Evolutionary conservation across 1,139 yeast species (phyloP).

Genomic region (Suhomyces bribrorum): DNA sequence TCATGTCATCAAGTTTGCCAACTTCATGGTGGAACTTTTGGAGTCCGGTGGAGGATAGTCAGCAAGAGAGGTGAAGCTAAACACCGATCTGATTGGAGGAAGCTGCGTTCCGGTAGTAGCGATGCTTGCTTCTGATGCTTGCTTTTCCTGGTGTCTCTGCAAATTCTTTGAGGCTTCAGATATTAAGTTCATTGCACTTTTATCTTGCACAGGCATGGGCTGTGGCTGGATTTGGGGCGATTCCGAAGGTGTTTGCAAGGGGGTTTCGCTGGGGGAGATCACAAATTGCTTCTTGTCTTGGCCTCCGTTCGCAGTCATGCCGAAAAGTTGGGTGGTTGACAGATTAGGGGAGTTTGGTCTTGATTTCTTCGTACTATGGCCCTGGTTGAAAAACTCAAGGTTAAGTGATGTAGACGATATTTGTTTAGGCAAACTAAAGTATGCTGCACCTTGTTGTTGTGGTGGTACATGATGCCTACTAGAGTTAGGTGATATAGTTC

Average conservation of each 20-base stretch:
- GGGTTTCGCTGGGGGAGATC: conserved; percentile 41
- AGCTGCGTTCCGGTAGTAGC: conserved; percentile 45
- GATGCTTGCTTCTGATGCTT: conserved; percentile 24
- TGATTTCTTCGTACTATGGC: conserved; percentile 32
- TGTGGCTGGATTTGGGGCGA: conserved; percentile 42
- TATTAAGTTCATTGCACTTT: conserved; percentile 19
- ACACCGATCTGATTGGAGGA: conserved; percentile 48
- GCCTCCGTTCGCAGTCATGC: conserved; percentile 4
- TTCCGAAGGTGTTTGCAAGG: conserved; percentile 47
- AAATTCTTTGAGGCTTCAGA: conserved; percentile 27
- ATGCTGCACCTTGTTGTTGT: conserved; percentile 11
- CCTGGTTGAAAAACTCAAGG: conserved; percentile 29
- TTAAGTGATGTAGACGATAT: conserved; percentile 29
- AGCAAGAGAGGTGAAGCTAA: conserved; percentile 28
- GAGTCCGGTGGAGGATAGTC: conserved; percentile 14
- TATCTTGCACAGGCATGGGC: conserved; percentile 3
- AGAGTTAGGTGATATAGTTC: conserved; percentile 9
- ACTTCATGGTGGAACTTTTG: conserved; percentile 15
- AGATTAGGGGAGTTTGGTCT: conserved; percentile 44
- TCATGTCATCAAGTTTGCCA: conserved; percentile 18
- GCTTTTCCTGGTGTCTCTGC: conserved; percentile 15
- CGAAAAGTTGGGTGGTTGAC: conserved; percentile 15
- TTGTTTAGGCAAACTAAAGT: conserved; percentile 24
- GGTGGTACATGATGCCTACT: conserved; percentile 19
- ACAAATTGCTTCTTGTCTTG: conserved; percentile 17